These are phyloP conservation scores for Mycena sanguinolenta DNA, from an alignment of 768 basidiomycete genomes.

Conservation along the genomic window DNA sequence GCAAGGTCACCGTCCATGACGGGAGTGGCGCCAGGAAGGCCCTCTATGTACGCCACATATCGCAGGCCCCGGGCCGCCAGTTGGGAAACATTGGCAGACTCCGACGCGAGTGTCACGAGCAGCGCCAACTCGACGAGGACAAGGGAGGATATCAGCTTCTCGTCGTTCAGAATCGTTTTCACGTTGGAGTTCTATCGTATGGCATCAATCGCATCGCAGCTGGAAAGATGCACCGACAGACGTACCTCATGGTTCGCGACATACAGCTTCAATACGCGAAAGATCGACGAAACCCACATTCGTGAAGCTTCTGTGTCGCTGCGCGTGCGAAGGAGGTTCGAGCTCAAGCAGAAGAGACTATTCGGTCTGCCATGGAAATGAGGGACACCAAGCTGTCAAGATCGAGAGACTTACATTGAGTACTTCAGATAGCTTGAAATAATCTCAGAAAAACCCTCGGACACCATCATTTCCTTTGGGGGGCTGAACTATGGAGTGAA, in stretches of 20 bases:
- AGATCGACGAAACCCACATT: slow-evolving; percentile 76
- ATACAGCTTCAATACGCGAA: slow-evolving; percentile 72
- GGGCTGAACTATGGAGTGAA: slow-evolving; percentile 59
- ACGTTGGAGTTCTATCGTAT: slow-evolving; percentile 55
- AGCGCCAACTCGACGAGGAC: slow-evolving; percentile 80
- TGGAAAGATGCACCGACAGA: slow-evolving; percentile 14
- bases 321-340: slow-evolving; percentile 71
- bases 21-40: slow-evolving; percentile 66
- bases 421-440: slow-evolving; percentile 61
- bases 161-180: slow-evolving; percentile 63
- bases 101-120: slow-evolving; percentile 78
- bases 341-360: slow-evolving; percentile 63
- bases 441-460: slow-evolving; percentile 42
- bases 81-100: slow-evolving; percentile 74
- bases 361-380: slow-evolving; percentile 51
- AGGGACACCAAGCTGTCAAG: neutral
- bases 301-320: slow-evolving; percentile 73
- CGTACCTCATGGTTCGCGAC: slow-evolving; percentile 62
- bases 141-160: slow-evolving; percentile 72
- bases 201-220: neutral
- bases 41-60: slow-evolving; percentile 75
- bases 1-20: slow-evolving; percentile 71
- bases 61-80: slow-evolving; percentile 79
- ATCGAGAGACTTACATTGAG: slow-evolving; percentile 55
- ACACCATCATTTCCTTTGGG: slow-evolving; percentile 47